These are phyloP conservation scores for Wickerhamomyces pijperi DNA, from an alignment of 805 yeast genomes.

Conservation along the genomic window DNA sequence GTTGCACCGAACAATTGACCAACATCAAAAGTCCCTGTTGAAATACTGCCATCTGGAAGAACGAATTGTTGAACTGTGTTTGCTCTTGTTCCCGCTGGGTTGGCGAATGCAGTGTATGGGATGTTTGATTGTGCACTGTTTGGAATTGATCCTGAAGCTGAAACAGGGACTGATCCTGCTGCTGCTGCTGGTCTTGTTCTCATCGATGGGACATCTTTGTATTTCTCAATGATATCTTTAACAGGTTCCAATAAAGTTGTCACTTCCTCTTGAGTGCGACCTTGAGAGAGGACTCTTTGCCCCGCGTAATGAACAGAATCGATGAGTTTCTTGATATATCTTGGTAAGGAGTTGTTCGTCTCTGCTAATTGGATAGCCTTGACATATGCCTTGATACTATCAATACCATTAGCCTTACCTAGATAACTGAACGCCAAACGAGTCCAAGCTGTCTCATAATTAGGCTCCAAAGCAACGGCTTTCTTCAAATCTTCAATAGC, in stretches of 20 bases:
- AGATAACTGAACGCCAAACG: slow-evolving; percentile 26
- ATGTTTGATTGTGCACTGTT: too few species aligned
- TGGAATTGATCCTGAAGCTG: too few species aligned
- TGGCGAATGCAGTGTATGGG: too few species aligned
- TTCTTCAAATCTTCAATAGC: slow-evolving; percentile 25
- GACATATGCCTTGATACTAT: slow-evolving; percentile 25
- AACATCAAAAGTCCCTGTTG: too few species aligned
- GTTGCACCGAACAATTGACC: too few species aligned
- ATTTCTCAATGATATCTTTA: neutral
- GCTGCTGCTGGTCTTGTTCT: too few species aligned
- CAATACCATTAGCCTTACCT: slow-evolving; percentile 24
- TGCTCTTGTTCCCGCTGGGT: too few species aligned
- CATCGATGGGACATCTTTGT: too few species aligned
- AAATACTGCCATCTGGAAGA: too few species aligned
- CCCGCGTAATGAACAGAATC: slow-evolving; percentile 10
- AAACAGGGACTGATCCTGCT: too few species aligned
- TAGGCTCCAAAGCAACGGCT: slow-evolving; percentile 22
- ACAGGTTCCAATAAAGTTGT: neutral
- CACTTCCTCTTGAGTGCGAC: slow-evolving; percentile 4
- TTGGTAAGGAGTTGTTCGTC: slow-evolving; percentile 4
- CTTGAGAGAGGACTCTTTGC: slow-evolving; percentile 10
- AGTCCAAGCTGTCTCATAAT: slow-evolving; percentile 27
- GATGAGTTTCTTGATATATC: slow-evolving; percentile 8
- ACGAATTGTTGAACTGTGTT: too few species aligned
- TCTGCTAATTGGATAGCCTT: slow-evolving; percentile 20